A percentile compares a stretch with the other conserved stretches of the same genome.
phyloP scores from a whole-genome alignment of 805 yeast species.

The Ogataea neopini region DNA sequence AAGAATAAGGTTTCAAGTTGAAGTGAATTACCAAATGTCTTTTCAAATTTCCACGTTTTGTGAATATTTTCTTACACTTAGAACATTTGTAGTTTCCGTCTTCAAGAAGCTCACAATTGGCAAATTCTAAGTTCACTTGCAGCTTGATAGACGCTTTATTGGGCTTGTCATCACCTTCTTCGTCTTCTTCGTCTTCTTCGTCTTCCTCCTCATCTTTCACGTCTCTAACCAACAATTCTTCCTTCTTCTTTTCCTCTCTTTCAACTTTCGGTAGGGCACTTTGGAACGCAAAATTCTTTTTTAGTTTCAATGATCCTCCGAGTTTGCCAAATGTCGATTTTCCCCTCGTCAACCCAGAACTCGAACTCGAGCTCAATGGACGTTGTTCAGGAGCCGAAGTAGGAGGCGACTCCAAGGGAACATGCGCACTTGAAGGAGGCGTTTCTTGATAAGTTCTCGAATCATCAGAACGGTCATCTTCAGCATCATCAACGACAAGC shows the following conservation, averaged over 20 bases:
- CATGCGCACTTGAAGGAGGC: slow-evolving; percentile 6
- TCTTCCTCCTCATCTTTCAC: slow-evolving; percentile 5
- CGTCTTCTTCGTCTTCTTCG: slow-evolving; percentile 11
- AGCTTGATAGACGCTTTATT: slow-evolving; percentile 12
- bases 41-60: slow-evolving; percentile 29
- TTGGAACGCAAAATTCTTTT: slow-evolving; percentile 4
- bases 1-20: slow-evolving; percentile 25
- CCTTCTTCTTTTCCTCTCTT: not conserved
- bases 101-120: slow-evolving; percentile 20
- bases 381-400: slow-evolving; percentile 9
- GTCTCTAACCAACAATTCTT: not conserved
- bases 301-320: slow-evolving; percentile 7
- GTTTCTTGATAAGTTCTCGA: slow-evolving; percentile 2
- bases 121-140: slow-evolving; percentile 25
- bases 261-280: not conserved
- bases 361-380: not conserved
- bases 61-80: slow-evolving; percentile 23
- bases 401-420: slow-evolving; percentile 12
- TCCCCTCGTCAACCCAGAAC: not conserved
- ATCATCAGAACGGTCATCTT: slow-evolving; percentile 6
- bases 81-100: slow-evolving; percentile 25
- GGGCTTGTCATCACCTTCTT: slow-evolving; percentile 3
- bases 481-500: not conserved
- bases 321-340: slow-evolving; percentile 1
- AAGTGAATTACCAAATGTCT: slow-evolving; percentile 29